Evolutionary conservation across 2,329 filamentous ascomycete species (phyloP), one percentile per base, ranked within the genome.

Genomic region (Aspergillus brasiliensis): DNA sequence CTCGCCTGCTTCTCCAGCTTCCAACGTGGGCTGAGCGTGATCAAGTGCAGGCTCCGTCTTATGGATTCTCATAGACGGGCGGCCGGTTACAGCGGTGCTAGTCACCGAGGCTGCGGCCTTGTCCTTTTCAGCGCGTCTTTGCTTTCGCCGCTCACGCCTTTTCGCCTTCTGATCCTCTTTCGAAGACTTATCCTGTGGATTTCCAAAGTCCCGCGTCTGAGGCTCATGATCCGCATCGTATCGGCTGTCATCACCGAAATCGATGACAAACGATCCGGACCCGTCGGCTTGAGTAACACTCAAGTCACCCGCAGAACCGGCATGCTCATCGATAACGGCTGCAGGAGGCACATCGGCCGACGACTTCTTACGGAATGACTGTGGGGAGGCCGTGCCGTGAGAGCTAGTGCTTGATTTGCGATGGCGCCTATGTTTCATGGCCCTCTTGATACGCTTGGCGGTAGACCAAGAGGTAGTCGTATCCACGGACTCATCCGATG

Each of bases 341-440:
- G 56, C 10, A 4, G 62, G 59, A 6, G 62, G 61, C 44, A 61
- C 21, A 40, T 67, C 64, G 37, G 49, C 60, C 42, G 65, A 56
- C 2, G 65, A 58, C n/a, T 62, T 66, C 47, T 70, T 73, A 21
- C 64, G 67, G 19, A 66, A 56, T 2, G 69, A 65, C 19, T 67
- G 65, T 5, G 64, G 65, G 1, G 69, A 68, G 1, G 53, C 38
- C 2, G 71, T 72, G 8, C 66, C 89, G 61, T 85, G 85, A 23
- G 88, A 92, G 69, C 86, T 86, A 34, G 84, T 81, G 66, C 89
- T 94, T 0, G 90, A 93, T 81, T 94, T 96, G 75, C 91, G 88
- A 65, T 86, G 87, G 69, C 86, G 86, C 56, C 88, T 83, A 49
- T 84, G 82, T 60, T 87, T 88, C 68, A 96, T 88, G 23, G 89